Percentiles rank a stretch among this genome's conserved stretches.
These are phyloP conservation scores for Melanomma pulvis-pyrius DNA, from an alignment of 495 filamentous ascomycete species.

Conservation along the genomic window DNA sequence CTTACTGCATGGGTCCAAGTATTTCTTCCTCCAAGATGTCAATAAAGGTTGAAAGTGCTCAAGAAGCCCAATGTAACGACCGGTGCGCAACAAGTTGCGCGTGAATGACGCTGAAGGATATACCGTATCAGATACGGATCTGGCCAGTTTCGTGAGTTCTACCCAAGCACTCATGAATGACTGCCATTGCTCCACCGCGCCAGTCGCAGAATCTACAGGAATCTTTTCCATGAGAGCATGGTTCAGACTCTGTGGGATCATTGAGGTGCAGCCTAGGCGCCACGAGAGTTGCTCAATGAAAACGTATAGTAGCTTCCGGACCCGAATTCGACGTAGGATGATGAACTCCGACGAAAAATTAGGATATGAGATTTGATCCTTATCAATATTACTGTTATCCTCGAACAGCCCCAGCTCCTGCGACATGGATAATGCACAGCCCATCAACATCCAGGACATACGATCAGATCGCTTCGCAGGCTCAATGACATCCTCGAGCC, in stretches of 20 bases:
- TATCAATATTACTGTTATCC: slow-evolving; percentile 46
- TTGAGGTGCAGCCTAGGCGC: slow-evolving; percentile 58
- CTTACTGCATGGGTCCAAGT: slow-evolving; percentile 50
- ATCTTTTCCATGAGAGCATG: slow-evolving; percentile 38
- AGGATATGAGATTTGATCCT: slow-evolving; percentile 29
- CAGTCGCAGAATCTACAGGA: slow-evolving; percentile 23
- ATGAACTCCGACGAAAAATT: slow-evolving; percentile 21
- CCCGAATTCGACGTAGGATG: slow-evolving; percentile 40
- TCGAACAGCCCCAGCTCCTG: slow-evolving; percentile 59
- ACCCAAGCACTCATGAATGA: slow-evolving; percentile 39
- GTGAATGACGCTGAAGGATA: slow-evolving; percentile 57
- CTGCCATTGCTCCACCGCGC: slow-evolving; percentile 35
- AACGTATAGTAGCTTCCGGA: slow-evolving; percentile 54
- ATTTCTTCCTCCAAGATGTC: slow-evolving; percentile 53
- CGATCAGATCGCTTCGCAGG: slow-evolving; percentile 57
- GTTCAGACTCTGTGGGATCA: slow-evolving; percentile 54
- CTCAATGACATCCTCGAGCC: slow-evolving; percentile 50
- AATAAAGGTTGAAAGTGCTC: slow-evolving; percentile 57
- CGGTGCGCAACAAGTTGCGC: slow-evolving; percentile 55
- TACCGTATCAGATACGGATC: slow-evolving; percentile 59
- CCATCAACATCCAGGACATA: slow-evolving; percentile 61
- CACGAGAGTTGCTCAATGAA: slow-evolving; percentile 59
- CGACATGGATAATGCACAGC: slow-evolving; percentile 55
- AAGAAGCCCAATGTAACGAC: slow-evolving; percentile 55
- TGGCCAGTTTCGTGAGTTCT: slow-evolving; percentile 57